Conservation (phyloP, 768 basidiomycete genomes). For the Sarcodon aspratus region DNA sequence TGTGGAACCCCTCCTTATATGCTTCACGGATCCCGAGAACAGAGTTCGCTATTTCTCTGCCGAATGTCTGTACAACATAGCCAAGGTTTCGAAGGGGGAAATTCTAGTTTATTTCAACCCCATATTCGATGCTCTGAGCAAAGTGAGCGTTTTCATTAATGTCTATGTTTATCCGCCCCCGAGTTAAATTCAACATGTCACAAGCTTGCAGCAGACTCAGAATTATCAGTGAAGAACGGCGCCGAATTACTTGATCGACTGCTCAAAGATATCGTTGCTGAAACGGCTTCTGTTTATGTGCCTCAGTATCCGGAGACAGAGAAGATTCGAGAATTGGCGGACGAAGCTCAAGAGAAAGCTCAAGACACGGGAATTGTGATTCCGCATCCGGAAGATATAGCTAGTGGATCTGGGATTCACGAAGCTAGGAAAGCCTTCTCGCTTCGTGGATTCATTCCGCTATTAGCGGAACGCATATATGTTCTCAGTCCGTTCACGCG, state of each 20-base stretch:
- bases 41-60: slow-evolving; percentile 96
- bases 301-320: slow-evolving; percentile 80
- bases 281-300: slow-evolving; percentile 90
- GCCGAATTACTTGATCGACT: slow-evolving; percentile 93
- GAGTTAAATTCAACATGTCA: slow-evolving; percentile 2
- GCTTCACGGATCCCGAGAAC: slow-evolving; percentile 91
- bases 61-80: slow-evolving; percentile 97
- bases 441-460: slow-evolving; percentile 86
- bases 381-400: slow-evolving; percentile 42
- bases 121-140: slow-evolving; percentile 94
- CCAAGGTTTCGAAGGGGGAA: slow-evolving; percentile 94
- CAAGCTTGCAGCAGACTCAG: slow-evolving; percentile 92
- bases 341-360: slow-evolving; percentile 14
- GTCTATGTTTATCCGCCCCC: slow-evolving; percentile 4
- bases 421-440: slow-evolving; percentile 76
- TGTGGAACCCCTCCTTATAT: slow-evolving; percentile 75
- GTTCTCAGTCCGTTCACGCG: slow-evolving; percentile 94
- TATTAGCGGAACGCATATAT: slow-evolving; percentile 87
- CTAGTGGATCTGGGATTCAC: slow-evolving; percentile 23
- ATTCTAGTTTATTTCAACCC: slow-evolving; percentile 96
- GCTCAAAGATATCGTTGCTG: slow-evolving; percentile 96
- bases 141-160: slow-evolving; percentile 38
- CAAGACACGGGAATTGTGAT: slow-evolving; percentile 44
- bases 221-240: slow-evolving; percentile 94
- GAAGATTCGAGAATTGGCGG: slow-evolving; percentile 31